A percentile compares a stretch with the other conserved stretches of the same genome.
Evolutionary conservation across 805 yeast species (phyloP).

Genomic region (Candida germanica): DNA sequence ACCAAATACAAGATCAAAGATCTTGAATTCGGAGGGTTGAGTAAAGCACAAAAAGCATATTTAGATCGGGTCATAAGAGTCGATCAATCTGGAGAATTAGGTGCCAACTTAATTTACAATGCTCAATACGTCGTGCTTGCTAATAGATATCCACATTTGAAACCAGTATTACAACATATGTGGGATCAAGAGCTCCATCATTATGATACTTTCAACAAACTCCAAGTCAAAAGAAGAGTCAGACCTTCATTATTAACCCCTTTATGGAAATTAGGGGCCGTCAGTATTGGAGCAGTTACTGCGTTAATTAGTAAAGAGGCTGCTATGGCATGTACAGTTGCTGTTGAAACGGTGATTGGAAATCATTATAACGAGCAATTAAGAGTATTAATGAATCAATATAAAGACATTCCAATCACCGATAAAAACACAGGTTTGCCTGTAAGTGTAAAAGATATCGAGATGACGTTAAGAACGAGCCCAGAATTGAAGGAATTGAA

Average conservation of each 20-base stretch:
- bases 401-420: conserved; percentile 44
- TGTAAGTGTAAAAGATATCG: conserved; percentile 20
- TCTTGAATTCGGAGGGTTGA: conserved; percentile 35
- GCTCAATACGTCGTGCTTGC: conserved; percentile 84
- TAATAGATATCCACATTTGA: conserved; percentile 66
- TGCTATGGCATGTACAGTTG: conserved; percentile 99
- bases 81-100: conserved; percentile 97
- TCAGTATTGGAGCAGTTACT: conserved; percentile 80
- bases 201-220: conserved; percentile 74
- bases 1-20: conserved; percentile 10
- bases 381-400: conserved; percentile 69
- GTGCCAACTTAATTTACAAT: conserved; percentile 88
- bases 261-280: conserved; percentile 88
- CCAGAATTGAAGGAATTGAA: conserved; percentile 59
- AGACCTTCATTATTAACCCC: conserved; percentile 93
- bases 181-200: conserved; percentile 98
- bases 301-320: conserved; percentile 89
- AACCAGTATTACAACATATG: conserved; percentile 86
- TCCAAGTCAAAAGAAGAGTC: conserved; percentile 75
- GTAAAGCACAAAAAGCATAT: conserved; percentile 63
- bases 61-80: conserved; percentile 78
- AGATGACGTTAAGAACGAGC: conserved; percentile 31
- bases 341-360: conserved; percentile 97
- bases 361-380: conserved; percentile 91
- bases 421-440: conserved; percentile 34